Conservation (phyloP, 768 basidiomycete species). For the Panus rudis region DNA sequence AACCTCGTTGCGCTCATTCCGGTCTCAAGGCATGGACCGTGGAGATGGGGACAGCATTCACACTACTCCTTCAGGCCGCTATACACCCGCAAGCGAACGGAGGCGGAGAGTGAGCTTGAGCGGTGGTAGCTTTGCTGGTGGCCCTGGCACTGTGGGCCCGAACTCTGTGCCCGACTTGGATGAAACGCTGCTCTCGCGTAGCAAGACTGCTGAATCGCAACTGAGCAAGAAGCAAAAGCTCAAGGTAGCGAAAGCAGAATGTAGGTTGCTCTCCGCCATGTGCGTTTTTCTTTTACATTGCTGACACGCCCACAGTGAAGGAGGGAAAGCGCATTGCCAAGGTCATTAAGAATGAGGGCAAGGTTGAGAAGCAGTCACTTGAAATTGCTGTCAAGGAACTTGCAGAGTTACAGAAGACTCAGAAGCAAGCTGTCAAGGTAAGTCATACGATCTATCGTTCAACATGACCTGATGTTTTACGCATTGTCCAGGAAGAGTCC, state of each 20-base stretch:
- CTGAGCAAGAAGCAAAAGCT: conserved; percentile 45
- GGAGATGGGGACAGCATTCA: conserved; percentile 12
- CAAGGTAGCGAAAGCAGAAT: conserved; percentile 44
- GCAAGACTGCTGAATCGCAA: conserved; percentile 39
- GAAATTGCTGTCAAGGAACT: conserved; percentile 57
- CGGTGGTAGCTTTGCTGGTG: conserved; percentile 40
- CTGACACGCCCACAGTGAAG: conserved; percentile 32
- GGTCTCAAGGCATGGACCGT: neutral
- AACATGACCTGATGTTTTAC: neutral
- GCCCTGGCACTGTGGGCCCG: conserved; percentile 47
- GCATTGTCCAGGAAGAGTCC: conserved; percentile 41
- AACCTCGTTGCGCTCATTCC: conserved; percentile 20
- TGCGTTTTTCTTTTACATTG: neutral
- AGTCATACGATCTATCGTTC: conserved; percentile 5
- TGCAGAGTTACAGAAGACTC: conserved; percentile 59
- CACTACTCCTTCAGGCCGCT: conserved; percentile 11
- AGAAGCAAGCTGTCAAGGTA: conserved; percentile 58
- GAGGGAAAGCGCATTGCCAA: conserved; percentile 58
- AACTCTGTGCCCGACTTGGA: conserved; percentile 35
- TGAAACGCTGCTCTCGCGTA: conserved; percentile 31
- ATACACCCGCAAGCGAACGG: conserved; percentile 12
- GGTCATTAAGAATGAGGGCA: conserved; percentile 64
- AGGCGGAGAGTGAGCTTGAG: conserved; percentile 16
- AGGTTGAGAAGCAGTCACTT: conserved; percentile 59
- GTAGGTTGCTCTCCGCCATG: conserved; percentile 39